phyloP scores from a whole-genome alignment of 2,329 filamentous ascomycete genomes.

The Penicillium thymicola region DNA sequence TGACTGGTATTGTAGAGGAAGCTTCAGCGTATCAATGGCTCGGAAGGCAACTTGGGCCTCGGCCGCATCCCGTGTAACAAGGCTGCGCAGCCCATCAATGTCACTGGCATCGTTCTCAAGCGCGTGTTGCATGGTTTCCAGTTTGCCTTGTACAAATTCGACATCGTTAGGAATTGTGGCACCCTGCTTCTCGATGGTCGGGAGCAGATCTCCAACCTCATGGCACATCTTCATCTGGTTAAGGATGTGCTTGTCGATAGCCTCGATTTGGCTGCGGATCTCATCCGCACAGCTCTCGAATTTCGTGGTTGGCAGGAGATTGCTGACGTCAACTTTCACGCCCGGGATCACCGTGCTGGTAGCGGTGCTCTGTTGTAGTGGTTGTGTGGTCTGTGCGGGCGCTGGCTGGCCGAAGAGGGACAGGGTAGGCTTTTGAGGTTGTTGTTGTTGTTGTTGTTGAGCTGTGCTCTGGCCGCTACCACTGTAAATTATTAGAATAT shows the following conservation, averaged over 20 bases:
- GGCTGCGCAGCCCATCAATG: constrained; percentile 55
- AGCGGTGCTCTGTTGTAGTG: constrained; percentile 34
- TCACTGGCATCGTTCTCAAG: constrained; percentile 61
- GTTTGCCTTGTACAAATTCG: constrained; percentile 58
- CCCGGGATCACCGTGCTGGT: constrained; percentile 55
- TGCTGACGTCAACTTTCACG: constrained; percentile 73
- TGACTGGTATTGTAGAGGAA: constrained; percentile 64
- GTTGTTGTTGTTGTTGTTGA: constrained; percentile 29
- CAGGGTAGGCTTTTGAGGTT: constrained; percentile 47
- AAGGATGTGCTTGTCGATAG: constrained; percentile 76
- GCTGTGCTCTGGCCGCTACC: constrained; percentile 25
- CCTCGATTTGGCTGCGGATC: constrained; percentile 72
- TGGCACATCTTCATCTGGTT: constrained; percentile 71
- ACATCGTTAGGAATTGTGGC: constrained; percentile 64
- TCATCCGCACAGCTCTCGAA: constrained; percentile 86
- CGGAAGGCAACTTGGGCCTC: constrained; percentile 71
- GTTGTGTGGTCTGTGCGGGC: constrained; percentile 23
- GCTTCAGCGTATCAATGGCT: constrained; percentile 69
- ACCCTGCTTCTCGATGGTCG: constrained; percentile 61
- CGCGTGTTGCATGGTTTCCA: constrained; percentile 61
- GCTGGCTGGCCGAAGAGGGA: constrained; percentile 39
- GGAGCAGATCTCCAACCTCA: constrained; percentile 69
- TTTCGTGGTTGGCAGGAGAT: constrained; percentile 80
- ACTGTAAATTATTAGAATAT: constrained; percentile 11
- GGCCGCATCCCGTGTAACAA: constrained; percentile 63